Evolutionary conservation across 2,329 filamentous ascomycete species (phyloP).

Genomic region (Fusarium armeniacum): DNA sequence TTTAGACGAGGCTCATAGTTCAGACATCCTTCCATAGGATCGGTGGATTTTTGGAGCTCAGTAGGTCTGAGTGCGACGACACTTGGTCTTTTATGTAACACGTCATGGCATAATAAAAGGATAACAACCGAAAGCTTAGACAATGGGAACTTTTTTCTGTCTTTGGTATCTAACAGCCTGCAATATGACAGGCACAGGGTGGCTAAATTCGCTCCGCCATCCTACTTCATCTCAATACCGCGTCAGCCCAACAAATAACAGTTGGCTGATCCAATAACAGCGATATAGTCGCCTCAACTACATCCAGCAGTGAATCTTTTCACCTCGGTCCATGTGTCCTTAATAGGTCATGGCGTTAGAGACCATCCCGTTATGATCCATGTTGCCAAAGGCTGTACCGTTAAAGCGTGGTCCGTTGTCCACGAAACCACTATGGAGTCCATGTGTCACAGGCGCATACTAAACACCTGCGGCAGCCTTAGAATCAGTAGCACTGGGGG

Average conservation of each 20-base stretch:
- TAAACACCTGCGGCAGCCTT: slow-evolving; percentile 51
- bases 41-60: background rate
- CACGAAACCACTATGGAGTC: slow-evolving; percentile 19
- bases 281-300: background rate
- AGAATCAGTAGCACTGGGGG: slow-evolving; percentile 61
- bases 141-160: slow-evolving; percentile 19
- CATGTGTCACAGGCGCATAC: slow-evolving; percentile 41
- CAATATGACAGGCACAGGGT: slow-evolving; percentile 27
- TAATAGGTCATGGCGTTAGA: slow-evolving; percentile 21
- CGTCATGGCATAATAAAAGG: background rate
- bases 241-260: slow-evolving; percentile 4
- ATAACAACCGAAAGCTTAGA: background rate
- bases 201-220: slow-evolving; percentile 8
- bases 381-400: slow-evolving; percentile 17
- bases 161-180: slow-evolving; percentile 39
- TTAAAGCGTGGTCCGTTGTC: slow-evolving; percentile 22
- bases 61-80: background rate
- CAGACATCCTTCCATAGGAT: background rate
- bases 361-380: slow-evolving; percentile 3
- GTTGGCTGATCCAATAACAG: background rate
- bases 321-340: slow-evolving; percentile 1
- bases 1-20: background rate
- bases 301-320: background rate
- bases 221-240: slow-evolving; percentile 10
- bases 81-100: background rate